Evolutionary conservation across 2,329 filamentous ascomycete species (phyloP).

Genomic region (Diaporthe citri): DNA sequence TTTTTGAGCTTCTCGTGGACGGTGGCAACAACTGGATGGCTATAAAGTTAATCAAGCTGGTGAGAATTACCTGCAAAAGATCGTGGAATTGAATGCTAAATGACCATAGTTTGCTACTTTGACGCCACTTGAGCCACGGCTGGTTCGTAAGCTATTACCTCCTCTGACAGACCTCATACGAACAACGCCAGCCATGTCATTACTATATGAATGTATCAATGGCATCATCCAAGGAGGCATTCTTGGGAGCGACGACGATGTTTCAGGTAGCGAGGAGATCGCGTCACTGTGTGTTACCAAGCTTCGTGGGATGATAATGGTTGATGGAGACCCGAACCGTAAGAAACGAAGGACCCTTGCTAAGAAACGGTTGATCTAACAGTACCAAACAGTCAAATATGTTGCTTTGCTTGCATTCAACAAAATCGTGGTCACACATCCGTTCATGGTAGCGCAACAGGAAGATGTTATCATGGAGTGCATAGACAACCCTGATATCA

Average conservation of each 20-base stretch:
- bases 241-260: constrained; percentile 83
- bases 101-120: constrained; percentile 84
- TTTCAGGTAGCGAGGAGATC: constrained; percentile 88
- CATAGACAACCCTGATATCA: constrained; percentile 95
- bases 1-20: constrained; percentile 93
- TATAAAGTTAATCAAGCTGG: constrained; percentile 98
- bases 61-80: constrained; percentile 57
- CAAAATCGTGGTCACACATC: constrained; percentile 90
- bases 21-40: constrained; percentile 99
- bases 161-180: constrained; percentile 93
- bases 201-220: constrained; percentile 98
- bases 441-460: constrained; percentile 88
- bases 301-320: constrained; percentile 91
- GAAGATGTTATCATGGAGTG: constrained; percentile 97
- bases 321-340: constrained; percentile 95
- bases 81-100: neutral
- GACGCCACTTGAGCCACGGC: constrained; percentile 89
- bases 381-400: constrained; percentile 81
- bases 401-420: constrained; percentile 96
- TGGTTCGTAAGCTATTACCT: constrained; percentile 91
- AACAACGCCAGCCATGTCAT: constrained; percentile 96
- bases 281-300: constrained; percentile 93
- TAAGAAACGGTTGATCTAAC: constrained; percentile 35
- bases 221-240: constrained; percentile 98
- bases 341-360: constrained; percentile 53